phyloP scores from a whole-genome alignment of 495 filamentous ascomycete genomes.

The Podospora australis region DNA sequence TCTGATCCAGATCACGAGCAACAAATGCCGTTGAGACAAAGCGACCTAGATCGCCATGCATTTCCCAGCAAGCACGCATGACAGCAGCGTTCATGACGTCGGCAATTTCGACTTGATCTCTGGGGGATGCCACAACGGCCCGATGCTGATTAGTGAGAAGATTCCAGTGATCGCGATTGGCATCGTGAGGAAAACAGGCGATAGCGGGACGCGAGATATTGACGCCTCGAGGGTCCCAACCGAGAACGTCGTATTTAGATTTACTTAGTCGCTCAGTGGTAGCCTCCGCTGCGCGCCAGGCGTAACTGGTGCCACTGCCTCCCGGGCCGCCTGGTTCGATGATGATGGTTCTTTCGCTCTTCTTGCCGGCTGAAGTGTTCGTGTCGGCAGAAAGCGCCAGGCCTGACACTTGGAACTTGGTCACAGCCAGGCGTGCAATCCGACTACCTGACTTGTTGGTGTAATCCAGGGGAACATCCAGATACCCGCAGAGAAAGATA shows the following conservation, averaged over 20 bases:
- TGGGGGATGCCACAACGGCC: slow-evolving; percentile 26
- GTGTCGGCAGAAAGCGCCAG: slow-evolving; percentile 20
- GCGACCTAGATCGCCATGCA: slow-evolving; percentile 35
- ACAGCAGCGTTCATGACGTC: slow-evolving; percentile 38
- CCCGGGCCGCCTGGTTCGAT: slow-evolving; percentile 44
- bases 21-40: slow-evolving; percentile 41
- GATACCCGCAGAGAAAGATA: slow-evolving; percentile 40
- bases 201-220: slow-evolving; percentile 43
- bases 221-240: slow-evolving; percentile 53
- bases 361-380: slow-evolving; percentile 19
- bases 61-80: slow-evolving; percentile 38
- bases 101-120: slow-evolving; percentile 30
- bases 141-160: slow-evolving; percentile 33
- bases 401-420: slow-evolving; percentile 40
- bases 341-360: slow-evolving; percentile 41
- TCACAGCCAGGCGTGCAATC: slow-evolving; percentile 39
- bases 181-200: slow-evolving; percentile 44
- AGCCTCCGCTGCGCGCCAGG: slow-evolving; percentile 29
- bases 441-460: slow-evolving; percentile 35
- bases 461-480: slow-evolving; percentile 44
- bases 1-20: slow-evolving; percentile 44
- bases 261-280: slow-evolving; percentile 34
- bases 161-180: slow-evolving; percentile 37
- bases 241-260: slow-evolving; percentile 42
- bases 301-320: slow-evolving; percentile 37